Percentiles rank a stretch among this genome's conserved stretches.
These are phyloP conservation scores for Parathielavia appendiculata DNA, from an alignment of 495 filamentous ascomycete species.

Conservation along the genomic window DNA sequence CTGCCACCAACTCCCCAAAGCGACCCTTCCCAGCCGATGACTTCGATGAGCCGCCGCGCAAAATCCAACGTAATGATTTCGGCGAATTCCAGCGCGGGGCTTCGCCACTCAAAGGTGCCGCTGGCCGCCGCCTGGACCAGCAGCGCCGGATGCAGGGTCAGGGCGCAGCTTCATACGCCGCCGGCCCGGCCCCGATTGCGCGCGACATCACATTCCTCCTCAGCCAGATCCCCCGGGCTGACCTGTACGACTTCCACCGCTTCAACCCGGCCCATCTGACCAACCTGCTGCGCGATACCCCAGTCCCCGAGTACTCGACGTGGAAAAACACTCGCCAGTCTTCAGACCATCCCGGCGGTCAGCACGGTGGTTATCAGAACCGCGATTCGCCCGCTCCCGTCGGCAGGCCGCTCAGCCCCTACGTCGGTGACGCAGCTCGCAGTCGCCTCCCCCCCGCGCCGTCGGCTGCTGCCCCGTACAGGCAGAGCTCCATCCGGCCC, in stretches of 20 bases:
- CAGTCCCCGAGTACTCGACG: slow-evolving; percentile 55
- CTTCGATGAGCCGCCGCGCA: slow-evolving; percentile 76
- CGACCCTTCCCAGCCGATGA: slow-evolving; percentile 65
- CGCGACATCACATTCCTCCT: slow-evolving; percentile 75
- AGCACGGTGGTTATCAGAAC: slow-evolving; percentile 28
- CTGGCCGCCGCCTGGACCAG: slow-evolving; percentile 75
- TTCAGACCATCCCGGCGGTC: slow-evolving; percentile 29
- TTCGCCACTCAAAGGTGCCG: slow-evolving; percentile 81
- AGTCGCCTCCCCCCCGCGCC: slow-evolving; percentile 20
- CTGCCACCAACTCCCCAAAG: slow-evolving; percentile 67
- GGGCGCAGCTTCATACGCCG: slow-evolving; percentile 33
- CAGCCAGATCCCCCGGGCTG: slow-evolving; percentile 72
- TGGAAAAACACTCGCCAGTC: slow-evolving; percentile 30
- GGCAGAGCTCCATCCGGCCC: slow-evolving; percentile 42
- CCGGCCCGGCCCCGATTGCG: slow-evolving; percentile 53
- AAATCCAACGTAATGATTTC: slow-evolving; percentile 41
- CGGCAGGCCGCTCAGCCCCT: slow-evolving; percentile 39
- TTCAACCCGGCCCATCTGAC: slow-evolving; percentile 71
- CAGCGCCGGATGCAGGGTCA: slow-evolving; percentile 57
- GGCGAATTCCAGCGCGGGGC: slow-evolving; percentile 57
- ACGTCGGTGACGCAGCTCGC: slow-evolving; percentile 22
- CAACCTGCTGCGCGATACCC: slow-evolving; percentile 60
- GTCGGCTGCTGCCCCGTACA: slow-evolving; percentile 24
- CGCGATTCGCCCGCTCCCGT: slow-evolving; percentile 39
- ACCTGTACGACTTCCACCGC: slow-evolving; percentile 57